These are phyloP conservation scores for Catunica adiposa DNA, from an alignment of 2,329 filamentous ascomycete genomes.

Conservation along the genomic window DNA sequence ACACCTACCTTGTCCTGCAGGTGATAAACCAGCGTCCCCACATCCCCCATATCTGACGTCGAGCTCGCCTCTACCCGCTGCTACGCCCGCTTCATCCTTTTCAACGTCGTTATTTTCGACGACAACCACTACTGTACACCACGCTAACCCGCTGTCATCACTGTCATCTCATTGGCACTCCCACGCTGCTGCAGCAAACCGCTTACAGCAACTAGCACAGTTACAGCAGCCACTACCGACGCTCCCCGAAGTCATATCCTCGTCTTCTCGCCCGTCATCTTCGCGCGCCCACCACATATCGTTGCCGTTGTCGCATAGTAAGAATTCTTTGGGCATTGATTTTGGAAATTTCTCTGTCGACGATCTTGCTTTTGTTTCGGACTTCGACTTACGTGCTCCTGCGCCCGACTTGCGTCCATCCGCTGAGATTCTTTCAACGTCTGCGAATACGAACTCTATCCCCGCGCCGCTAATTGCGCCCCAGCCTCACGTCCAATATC, in stretches of 20 bases:
- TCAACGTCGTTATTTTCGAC: not conserved
- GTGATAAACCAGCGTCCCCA: not conserved
- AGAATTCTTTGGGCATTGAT: conserved; percentile 10
- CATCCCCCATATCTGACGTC: not conserved
- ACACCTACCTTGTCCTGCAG: not conserved
- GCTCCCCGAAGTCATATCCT: not conserved
- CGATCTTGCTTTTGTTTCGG: conserved; percentile 3
- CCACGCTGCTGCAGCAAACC: conserved; percentile 1
- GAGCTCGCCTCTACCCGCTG: not conserved
- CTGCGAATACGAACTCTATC: conserved; percentile 1
- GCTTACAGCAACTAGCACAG: conserved; percentile 2
- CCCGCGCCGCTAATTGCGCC: not conserved
- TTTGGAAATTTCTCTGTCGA: conserved; percentile 11
- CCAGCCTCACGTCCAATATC: not conserved
- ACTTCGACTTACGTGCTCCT: conserved; percentile 3
- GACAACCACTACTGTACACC: not conserved
- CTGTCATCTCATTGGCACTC: conserved; percentile 3
- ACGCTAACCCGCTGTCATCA: not conserved
- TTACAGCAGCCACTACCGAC: conserved; percentile 1
- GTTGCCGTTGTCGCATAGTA: conserved; percentile 11
- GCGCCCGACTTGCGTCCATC: conserved; percentile 3
- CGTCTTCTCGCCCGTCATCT: not conserved
- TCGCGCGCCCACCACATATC: conserved; percentile 12
- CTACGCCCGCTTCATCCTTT: not conserved
- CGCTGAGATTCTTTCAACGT: not conserved